Evolutionary conservation across 1,139 yeast species (phyloP), one percentile per base, ranked within the genome.

Genomic region (Hyphopichia pseudoburtonii): DNA sequence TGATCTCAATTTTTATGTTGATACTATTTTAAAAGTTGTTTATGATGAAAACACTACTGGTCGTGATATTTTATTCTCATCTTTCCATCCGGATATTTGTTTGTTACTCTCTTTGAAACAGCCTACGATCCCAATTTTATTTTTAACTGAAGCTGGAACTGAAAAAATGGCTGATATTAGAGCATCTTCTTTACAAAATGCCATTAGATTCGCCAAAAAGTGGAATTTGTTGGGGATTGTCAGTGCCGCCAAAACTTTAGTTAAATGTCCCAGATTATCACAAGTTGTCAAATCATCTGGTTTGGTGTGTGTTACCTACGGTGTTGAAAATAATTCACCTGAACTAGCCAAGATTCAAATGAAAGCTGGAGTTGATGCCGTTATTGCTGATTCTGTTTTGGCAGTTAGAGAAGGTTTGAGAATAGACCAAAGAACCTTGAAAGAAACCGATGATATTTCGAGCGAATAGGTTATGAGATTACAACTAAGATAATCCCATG

Each of bases 341-440:
- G 88, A 80, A 41, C 80, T 83, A 47, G 92, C 96, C 25, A 82
- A 81, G 49, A 69, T 86, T 42, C 97, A 92, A 60, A 85, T 92
- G 83, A 80, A 79, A 47, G 92, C 95, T 9, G 97, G 97, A 11
- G 96, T 92, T 7, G 97, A 92, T 67, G 98, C 98, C 0, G 97
- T 92, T 16, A 92, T 92, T 64, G 97, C 88, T 4, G 97, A 92
- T 60, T 84, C 89, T 43, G 97, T 92, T 3, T 70, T 90, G 56
- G 97, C 97, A 0, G 95, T 90, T 11, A 75, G 97, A 54, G 86
- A 85, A 51, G 96, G 90, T 5, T 71, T 90, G 47, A 72, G 81
- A 38, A 65, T 64, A 39, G 75, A 54, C 23, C 50, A 47, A 36
- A 15, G 8, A 5, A 11, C 35, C n/a, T 9, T 17, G 4, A 32